Base-by-base conservation (phyloP, 495 filamentous ascomycete species). In the Penicillium pancosmium region DNA sequence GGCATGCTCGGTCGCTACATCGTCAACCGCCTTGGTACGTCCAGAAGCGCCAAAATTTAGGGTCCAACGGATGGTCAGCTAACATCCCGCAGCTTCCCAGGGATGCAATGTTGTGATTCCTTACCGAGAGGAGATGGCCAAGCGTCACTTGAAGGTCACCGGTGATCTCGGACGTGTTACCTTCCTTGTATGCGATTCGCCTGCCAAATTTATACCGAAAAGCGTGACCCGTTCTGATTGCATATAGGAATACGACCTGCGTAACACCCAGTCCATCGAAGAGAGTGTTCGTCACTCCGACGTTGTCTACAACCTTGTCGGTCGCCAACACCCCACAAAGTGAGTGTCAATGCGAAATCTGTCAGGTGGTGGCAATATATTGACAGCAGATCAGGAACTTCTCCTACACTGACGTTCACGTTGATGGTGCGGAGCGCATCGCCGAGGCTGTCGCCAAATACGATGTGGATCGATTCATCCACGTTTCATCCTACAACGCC, bases 1-100 rank as follows among this genome's bases (percentile, higher is more conserved):
- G 94, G 94, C 61, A 92, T 95, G 73, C 82, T 99, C 40, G 94
- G 94, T 67, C 88, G 94, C 67, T 99, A 99, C 74, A 95, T 99
- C 75, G 94, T 98, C 67, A 95, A 96, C 77, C 85, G 89, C 67
- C 86, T 99, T 68, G 94, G 94, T 96, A 83, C 62, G 83, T 68
- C 27, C 31, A 44, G 49, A 41, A 43, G 13, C 13, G n/a, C 5
- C 16, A 49, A 48, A 23, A 33, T 41, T 25, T 31, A 6, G 49
- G 16, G 13, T 12, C 50, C 53, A 34, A 62, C 62, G 61, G 58
- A 50, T 55, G 11, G 49, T 35, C n/a, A 19, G 68, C 73, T 84
- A 55, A 83, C 69, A 38, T 54, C 55, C 51, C 57, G 68, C 65
- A 97, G 93, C 92, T 68, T 84, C 88, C 59, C 83, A 89, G 76